Base-by-base conservation (phyloP, 78 protist species). In the Dictyostelium citrinum region DNA sequence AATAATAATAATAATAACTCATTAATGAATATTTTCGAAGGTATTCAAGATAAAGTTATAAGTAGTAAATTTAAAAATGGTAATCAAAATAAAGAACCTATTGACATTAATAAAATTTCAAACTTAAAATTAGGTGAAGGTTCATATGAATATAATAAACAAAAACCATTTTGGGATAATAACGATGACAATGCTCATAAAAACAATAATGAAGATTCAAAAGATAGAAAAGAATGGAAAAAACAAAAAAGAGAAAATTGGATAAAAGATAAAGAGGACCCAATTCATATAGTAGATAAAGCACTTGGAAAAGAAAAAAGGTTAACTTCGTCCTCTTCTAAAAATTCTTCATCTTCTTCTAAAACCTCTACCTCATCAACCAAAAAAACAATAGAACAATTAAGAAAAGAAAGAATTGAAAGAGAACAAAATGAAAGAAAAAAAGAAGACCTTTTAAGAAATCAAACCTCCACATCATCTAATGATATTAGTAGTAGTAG, bases 351-450 rank as follows among this genome's bases (percentile, higher is more conserved):
- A 3, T 27, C 72, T 11, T 27, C 35, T 11, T 20, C 64, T 20
- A 49, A 49, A 49, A 49, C 64, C 27, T 20, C n/a, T 20, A 10
- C 78, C 4, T 61, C 51, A 16, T 51, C 70, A 68, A 90, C 51
- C 24, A 77, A 79, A 41, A 78, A 72, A 46, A 74, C 84, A 83
- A 90, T 90, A 49, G 90, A 90, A 81, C 82, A 90, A 70, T 41
- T 90, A 35, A 75, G 95, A 81, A 27, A 35, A 20, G 93, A 88
- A 46, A 58, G 93, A 61, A 35, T 88, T 27, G 93, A 76, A 78
- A 76, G 93, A 79, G 93, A 90, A 61, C 17, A 41, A 46, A 90
- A 90, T 77, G 93, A 88, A 67, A 76, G 85, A 88, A 45, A 76
- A 31, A 76, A 82, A 60, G 92, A 5, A 41, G 27, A 20, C 16